phyloP scores from a whole-genome alignment of 108 stramenopile species.

The Mayamaea pseudoterrestris region DNA sequence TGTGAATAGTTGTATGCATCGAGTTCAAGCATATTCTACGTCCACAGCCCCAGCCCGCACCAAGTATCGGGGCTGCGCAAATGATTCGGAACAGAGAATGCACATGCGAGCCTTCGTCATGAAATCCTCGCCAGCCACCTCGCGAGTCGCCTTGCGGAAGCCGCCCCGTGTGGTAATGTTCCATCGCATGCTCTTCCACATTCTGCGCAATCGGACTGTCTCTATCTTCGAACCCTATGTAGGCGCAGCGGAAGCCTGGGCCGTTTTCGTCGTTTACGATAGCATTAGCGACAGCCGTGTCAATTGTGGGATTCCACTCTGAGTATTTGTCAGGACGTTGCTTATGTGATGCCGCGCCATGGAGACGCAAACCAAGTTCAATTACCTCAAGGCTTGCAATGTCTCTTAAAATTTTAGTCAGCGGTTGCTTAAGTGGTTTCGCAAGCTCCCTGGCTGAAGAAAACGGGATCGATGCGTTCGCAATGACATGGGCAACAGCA shows the following conservation, averaged over 20 bases:
- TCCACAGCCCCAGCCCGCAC: slow-evolving; percentile 19
- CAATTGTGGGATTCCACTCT: slow-evolving; percentile 64
- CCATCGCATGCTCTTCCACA: slow-evolving; percentile 76
- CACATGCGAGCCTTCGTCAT: slow-evolving; percentile 68
- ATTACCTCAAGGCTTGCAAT: slow-evolving; percentile 21
- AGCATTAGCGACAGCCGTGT: slow-evolving; percentile 56
- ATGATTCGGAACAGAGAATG: slow-evolving; percentile 66
- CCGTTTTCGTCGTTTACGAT: slow-evolving; percentile 19
- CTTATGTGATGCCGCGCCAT: not conserved
- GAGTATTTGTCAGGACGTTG: slow-evolving; percentile 17
- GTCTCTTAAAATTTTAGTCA: slow-evolving; percentile 24
- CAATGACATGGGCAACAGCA: slow-evolving; percentile 5
- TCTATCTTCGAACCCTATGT: slow-evolving; percentile 57
- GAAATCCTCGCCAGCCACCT: slow-evolving; percentile 70
- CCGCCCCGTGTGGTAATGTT: slow-evolving; percentile 50
- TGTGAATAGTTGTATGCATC: slow-evolving; percentile 29
- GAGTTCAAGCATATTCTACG: slow-evolving; percentile 10
- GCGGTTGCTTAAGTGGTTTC: slow-evolving; percentile 43
- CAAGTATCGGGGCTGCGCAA: slow-evolving; percentile 22
- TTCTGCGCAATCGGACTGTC: slow-evolving; percentile 19
- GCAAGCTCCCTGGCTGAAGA: slow-evolving; percentile 48
- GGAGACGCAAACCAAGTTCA: slow-evolving; percentile 39
- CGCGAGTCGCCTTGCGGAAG: slow-evolving; percentile 24
- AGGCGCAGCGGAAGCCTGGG: slow-evolving; percentile 49
- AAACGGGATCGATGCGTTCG: slow-evolving; percentile 49